These are phyloP conservation scores for Gynostemma pentaphyllum DNA, from an alignment of 306 rosid genomes.

Conservation along the genomic window DNA sequence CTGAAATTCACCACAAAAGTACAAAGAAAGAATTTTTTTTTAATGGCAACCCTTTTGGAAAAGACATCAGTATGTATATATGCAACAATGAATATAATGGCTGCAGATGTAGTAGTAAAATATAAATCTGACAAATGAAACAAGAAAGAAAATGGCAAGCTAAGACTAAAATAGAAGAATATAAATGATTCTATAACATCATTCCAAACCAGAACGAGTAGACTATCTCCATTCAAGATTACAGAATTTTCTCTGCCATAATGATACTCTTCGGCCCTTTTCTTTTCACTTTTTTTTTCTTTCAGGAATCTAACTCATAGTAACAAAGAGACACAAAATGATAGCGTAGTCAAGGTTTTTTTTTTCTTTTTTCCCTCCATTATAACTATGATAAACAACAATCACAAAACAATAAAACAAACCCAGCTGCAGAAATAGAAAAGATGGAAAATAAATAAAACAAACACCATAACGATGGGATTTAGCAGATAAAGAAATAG, in stretches of 20 bases:
- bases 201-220: background rate
- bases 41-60: background rate
- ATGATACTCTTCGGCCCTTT: background rate
- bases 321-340: background rate
- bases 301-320: background rate
- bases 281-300: background rate
- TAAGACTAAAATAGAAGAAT: no score
- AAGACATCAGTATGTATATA: background rate
- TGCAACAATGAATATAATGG: background rate
- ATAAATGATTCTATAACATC: background rate
- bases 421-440: background rate
- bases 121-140: no score
- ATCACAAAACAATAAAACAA: background rate
- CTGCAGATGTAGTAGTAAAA: background rate
- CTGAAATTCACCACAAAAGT: constrained; percentile 37
- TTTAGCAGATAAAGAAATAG: background rate
- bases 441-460: background rate
- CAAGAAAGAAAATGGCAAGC: no score
- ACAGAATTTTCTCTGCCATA: background rate
- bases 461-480: no score
- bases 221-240: background rate
- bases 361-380: no score
- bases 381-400: no score
- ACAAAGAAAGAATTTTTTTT: background rate
- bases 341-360: no score